These are phyloP conservation scores for Termitomyces sp. DNA, from an alignment of 768 basidiomycete genomes.

Conservation along the genomic window DNA sequence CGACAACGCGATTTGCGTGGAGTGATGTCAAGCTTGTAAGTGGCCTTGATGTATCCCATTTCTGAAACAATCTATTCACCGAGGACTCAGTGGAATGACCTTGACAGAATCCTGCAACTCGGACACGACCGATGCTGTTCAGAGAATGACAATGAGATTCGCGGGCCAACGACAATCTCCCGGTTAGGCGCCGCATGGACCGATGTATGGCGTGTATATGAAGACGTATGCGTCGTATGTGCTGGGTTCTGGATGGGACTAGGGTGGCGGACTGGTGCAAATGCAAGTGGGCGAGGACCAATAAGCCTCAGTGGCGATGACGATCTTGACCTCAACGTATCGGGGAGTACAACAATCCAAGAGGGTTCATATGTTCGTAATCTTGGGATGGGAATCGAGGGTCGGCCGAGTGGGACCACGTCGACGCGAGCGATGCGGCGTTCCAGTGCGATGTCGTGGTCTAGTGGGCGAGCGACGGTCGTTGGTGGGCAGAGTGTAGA, in stretches of 20 bases:
- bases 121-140: conserved; percentile 30
- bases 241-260: conserved; percentile 84
- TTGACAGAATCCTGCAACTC: conserved; percentile 62
- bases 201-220: conserved; percentile 78
- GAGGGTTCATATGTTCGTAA: conserved; percentile 38
- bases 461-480: conserved; percentile 33
- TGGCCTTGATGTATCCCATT: conserved; percentile 3
- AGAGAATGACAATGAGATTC: neutral
- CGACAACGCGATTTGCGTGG: conserved; percentile 72
- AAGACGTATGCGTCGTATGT: conserved; percentile 80
- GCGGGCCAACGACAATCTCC: conserved; percentile 19
- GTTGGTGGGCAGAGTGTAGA: conserved; percentile 26
- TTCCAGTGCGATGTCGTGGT: conserved; percentile 47
- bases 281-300: conserved; percentile 44
- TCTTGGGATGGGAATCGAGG: conserved; percentile 70
- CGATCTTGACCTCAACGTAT: conserved; percentile 36
- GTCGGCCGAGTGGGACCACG: conserved; percentile 31
- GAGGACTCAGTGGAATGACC: conserved; percentile 63
- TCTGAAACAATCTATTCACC: neutral
- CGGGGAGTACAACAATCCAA: neutral
- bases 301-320: conserved; percentile 65
- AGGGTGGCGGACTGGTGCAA: conserved; percentile 54
- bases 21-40: conserved; percentile 73
- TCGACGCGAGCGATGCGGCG: conserved; percentile 28
- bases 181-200: conserved; percentile 51